Conservation (phyloP, 805 yeast species). For the Cyberlindnera suaveolens region DNA sequence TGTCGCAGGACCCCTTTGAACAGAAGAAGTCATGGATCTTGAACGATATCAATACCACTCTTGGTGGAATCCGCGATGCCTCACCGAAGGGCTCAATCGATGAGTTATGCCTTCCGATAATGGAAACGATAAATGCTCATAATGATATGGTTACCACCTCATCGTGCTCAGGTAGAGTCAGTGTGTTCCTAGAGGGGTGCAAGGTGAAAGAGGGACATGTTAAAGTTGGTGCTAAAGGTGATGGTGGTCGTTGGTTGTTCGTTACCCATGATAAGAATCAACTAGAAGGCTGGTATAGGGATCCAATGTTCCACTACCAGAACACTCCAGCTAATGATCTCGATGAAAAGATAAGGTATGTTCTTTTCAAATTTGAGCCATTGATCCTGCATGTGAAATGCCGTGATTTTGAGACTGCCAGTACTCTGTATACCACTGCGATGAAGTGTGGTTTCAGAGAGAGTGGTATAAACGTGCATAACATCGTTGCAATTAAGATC, state of each 20-base stretch:
- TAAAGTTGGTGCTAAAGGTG: slow-evolving; percentile 77
- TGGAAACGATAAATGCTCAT: slow-evolving; percentile 56
- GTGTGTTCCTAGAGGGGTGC: slow-evolving; percentile 73
- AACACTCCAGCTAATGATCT: slow-evolving; percentile 1
- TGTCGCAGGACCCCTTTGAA: slow-evolving; percentile 45
- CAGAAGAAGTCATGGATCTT: slow-evolving; percentile 57
- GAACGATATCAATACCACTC: slow-evolving; percentile 41
- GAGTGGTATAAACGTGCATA: slow-evolving; percentile 76
- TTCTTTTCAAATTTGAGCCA: slow-evolving; percentile 79
- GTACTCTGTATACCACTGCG: slow-evolving; percentile 58
- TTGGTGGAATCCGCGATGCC: slow-evolving; percentile 45
- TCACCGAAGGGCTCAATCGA: slow-evolving; percentile 91
- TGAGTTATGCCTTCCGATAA: slow-evolving; percentile 63
- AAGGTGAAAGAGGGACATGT: slow-evolving; percentile 30
- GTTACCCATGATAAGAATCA: slow-evolving; percentile 60
- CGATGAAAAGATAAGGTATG: slow-evolving; percentile 38
- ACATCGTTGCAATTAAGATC: slow-evolving; percentile 71
- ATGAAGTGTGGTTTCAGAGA: slow-evolving; percentile 86
- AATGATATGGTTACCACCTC: slow-evolving; percentile 77
- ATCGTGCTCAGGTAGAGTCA: slow-evolving; percentile 82
- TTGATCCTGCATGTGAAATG: slow-evolving; percentile 81
- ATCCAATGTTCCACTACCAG: slow-evolving; percentile 20
- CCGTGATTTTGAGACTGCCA: slow-evolving; percentile 51
- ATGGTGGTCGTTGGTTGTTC: slow-evolving; percentile 82
- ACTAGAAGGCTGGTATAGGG: slow-evolving; percentile 42